Base-by-base conservation (phyloP, 139 green algal species). In the Chlamydomonas schloesseri region DNA sequence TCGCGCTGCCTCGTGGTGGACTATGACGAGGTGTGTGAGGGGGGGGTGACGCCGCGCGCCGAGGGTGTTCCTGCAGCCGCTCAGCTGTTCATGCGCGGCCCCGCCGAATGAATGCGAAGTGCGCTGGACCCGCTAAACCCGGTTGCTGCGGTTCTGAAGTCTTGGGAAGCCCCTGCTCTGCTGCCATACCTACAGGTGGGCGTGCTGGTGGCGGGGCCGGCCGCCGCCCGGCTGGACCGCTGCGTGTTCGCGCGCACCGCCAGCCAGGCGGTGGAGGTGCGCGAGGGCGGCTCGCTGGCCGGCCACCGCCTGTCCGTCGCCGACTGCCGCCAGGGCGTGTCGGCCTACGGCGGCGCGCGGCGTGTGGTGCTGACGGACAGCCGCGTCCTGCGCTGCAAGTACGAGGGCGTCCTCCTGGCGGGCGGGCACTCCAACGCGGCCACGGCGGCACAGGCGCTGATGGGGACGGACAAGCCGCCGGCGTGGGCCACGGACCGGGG, bases 331-430 rank as follows among this genome's bases (percentile, higher is more conserved):
- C 73, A 88, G 74, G 84, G 84, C 60, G 76, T 89, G 17, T 36
- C 18, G 1, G 84, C 75, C 36, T 89, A 89, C 69, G 84, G 84
- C 68, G 86, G 86, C 60, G 86, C 86, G 18, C 6, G 60, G 1
- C 34, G 37, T 21, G 42, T 89, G 53, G 11, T 67, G 72, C 86
- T 86, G 29, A 28, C 20, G 31, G 18, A 69, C 71, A 73, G 75
- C 31, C n/a, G 0, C 57, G 74, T 89, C 3, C 31, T 42, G 24
- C 6, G n/a, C 28, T 62, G 42, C 20, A 68, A 34, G 15, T 46
- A 23, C 2, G 84, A 89, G 68, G 77, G 77, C 28, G n/a, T 89
- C 37, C 37, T 89, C n/a, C 26, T 55, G 2, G 29, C 33, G 1
- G 84, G 84, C 47, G 70, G 18, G 28, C 75, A 71, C 68, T 33